phyloP scores from a whole-genome alignment of 306 rosid genomes.

The Cucumis melo region DNA sequence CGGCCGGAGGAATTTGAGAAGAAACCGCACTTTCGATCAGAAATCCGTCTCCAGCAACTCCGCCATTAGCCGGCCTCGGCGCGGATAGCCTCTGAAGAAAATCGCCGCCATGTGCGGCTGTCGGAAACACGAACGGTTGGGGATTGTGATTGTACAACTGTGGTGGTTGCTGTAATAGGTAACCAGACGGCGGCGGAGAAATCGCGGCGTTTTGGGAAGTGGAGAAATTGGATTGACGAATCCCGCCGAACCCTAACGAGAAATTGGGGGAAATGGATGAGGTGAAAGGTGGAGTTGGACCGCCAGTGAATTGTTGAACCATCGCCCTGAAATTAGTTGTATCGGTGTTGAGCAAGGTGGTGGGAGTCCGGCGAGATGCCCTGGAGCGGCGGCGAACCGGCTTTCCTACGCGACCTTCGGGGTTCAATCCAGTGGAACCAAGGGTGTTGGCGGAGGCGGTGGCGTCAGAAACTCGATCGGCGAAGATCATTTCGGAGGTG shows the following conservation, averaged over 20 bases:
- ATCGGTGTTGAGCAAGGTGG: conserved; percentile 5
- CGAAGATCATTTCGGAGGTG: background rate
- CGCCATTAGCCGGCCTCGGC: background rate
- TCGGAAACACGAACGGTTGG: background rate
- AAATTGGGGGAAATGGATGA: background rate
- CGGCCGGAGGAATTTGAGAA: background rate
- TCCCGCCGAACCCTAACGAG: background rate
- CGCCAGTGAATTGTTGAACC: conserved; percentile 13
- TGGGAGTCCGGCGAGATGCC: conserved; percentile 9
- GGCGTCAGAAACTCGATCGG: background rate
- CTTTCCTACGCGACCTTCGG: background rate
- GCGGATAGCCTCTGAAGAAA: background rate
- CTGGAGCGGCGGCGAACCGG: conserved; percentile 7
- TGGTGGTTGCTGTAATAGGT: background rate
- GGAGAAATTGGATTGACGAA: background rate
- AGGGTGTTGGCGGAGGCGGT: background rate
- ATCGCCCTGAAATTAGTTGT: conserved; percentile 13
- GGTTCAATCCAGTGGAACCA: background rate
- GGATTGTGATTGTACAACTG: conserved; percentile 1
- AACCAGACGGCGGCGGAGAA: conserved; percentile 2
- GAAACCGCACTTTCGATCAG: background rate
- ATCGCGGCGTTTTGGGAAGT: background rate
- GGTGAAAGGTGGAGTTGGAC: background rate
- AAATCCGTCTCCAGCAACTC: background rate
- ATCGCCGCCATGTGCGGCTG: background rate